Evolutionary conservation across 352 stramenopile species (phyloP).

Genomic region (Phytophthora tubulina): DNA sequence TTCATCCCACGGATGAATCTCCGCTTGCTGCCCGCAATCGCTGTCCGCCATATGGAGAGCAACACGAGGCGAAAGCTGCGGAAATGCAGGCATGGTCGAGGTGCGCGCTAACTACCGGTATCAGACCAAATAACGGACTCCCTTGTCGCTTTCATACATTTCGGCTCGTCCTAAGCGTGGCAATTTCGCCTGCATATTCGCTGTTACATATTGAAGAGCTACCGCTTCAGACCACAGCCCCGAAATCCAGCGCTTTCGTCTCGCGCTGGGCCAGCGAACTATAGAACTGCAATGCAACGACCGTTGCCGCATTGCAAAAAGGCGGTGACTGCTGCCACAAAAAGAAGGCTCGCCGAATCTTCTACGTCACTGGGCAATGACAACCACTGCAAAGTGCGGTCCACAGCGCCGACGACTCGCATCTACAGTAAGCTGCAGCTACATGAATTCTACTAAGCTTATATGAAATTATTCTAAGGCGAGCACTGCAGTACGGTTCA

Average conservation of each 20-base stretch:
- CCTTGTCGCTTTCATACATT: neutral
- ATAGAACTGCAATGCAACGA: slow-evolving; percentile 15
- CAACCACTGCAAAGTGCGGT: neutral
- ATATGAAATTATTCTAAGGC: neutral
- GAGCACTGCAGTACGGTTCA: neutral
- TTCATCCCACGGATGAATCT: neutral
- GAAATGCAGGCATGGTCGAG: too few relatives aligned
- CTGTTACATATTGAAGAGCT: neutral
- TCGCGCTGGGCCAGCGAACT: neutral
- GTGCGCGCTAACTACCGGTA: too few relatives aligned
- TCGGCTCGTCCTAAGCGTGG: neutral
- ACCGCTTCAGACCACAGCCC: neutral
- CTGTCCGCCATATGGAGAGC: neutral
- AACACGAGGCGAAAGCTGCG: neutral
- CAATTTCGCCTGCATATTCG: neutral
- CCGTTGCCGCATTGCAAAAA: slow-evolving; percentile 14
- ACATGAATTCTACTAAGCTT: too few relatives aligned
- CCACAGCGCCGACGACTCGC: too few relatives aligned
- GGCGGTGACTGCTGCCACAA: slow-evolving; percentile 18
- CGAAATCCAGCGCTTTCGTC: neutral
- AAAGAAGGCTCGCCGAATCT: slow-evolving; percentile 11
- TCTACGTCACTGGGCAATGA: neutral
- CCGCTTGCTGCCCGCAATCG: neutral
- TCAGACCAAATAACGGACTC: neutral
- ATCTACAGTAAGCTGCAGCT: too few relatives aligned